Evolutionary conservation across 2,329 filamentous ascomycete genomes (phyloP), one percentile per base, ranked within the genome.

Genomic region (Hypoxylon sp.): DNA sequence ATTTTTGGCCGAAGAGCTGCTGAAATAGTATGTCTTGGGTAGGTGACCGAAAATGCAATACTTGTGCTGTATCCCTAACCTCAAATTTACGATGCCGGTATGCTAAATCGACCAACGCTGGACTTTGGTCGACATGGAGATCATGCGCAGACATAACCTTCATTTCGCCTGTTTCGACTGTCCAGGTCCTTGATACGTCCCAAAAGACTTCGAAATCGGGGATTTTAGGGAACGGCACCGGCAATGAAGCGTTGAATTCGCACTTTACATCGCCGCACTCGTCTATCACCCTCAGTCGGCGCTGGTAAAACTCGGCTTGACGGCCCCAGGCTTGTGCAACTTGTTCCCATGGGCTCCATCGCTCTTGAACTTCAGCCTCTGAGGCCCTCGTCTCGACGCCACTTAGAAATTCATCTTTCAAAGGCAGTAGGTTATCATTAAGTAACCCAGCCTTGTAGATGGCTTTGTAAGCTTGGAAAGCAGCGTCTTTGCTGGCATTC

Each of bases 401-500:
- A 2, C 79, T 73, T 2, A 77, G 67, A 7, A 79, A 70, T n/a
- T 82, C 81, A 1, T 81, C 78, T 59, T 78, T 79, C 13, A 85
- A 80, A 7, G 95, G 95, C 43, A 97, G 82, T 0, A 98, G 80
- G 72, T 97, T 85, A 13, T 97, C 87, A 67, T 93, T 94, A 1
- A 98, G 79, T 4, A 98, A 81, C 0, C 91, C 91, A 25, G 87
- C 90, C 6, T 86, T 73, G 75, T 95, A 89, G 0, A 98, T 82
- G 4, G 83, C 83, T 21, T 87, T 80, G 75, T 94, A 97, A 0
- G 94, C 92, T 74, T 93, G 87, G 67, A 97, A 96, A 0, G 93
- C 91, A 0, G 91, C 93, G 78, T 98, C 95, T 75, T 91, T 93
- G 71, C 84, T 89, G 0, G 94, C 93, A 71, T 88, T 89, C 63